Base-by-base conservation (phyloP, 179 eudicot species). In the Camellia oleifera region DNA sequence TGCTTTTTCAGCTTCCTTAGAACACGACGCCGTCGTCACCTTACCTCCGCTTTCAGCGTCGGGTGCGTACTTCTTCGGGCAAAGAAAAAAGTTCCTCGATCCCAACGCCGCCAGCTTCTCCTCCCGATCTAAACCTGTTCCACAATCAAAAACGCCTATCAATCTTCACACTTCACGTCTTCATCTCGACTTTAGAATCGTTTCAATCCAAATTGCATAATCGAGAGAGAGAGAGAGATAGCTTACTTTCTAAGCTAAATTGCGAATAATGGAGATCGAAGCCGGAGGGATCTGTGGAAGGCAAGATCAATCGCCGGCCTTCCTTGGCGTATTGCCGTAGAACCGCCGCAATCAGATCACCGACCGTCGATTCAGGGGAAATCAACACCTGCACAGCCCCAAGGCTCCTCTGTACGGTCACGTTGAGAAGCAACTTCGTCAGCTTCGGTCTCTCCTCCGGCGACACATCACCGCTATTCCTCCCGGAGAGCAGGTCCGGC, bases 181-280 rank as follows among this genome's bases (percentile, higher is more conserved):
- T 68, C 13, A 40, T 23, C 44, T 23, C 7, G 7, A 20, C 67
- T 17, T 63, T 63, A 48, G 52, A 48, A 48, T 63, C 26, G 20
- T 15, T 63, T 18, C 20, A 4, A 63, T 17, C 61, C 11, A 18
- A 63, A 63, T 57, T 10, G 46, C 4, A 67, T 67, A 17, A 67
- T 26, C 46, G 70, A 62, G 68, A 46, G 20, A 46, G 44, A 20
- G 23, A 57, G 40, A 42, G 40, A 5, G 70, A 46, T 58, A 20
- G 65, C 91, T 87, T 82, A 94, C 98, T 84, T 69, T 91, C 88
- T 44, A 94, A 88, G 89, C 88, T 91, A 80, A 94, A 94, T 54
- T 92, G 92, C 1, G 97, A 93, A 79, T 93, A 93, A 82, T 95
- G 98, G 65, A 94, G 97, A 73, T 87, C 89, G 78, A 88, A 95